Evolutionary conservation across 495 filamentous ascomycete species (phyloP).

Genomic region (Xylaria grammica): DNA sequence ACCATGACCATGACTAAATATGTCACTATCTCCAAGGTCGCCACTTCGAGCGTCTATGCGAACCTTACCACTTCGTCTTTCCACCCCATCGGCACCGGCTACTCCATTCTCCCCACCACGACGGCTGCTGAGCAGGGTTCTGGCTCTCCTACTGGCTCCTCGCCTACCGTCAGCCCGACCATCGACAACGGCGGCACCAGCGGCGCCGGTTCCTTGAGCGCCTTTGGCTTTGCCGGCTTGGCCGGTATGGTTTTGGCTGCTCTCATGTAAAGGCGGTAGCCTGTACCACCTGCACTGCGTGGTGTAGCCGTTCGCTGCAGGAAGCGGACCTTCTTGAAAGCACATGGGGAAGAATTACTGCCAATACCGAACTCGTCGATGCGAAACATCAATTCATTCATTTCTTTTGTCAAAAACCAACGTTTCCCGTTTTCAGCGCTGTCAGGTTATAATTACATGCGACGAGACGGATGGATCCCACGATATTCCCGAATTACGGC

Average conservation of each 20-base stretch:
- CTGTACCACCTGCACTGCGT: conserved; percentile 4
- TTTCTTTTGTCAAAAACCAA: conserved; percentile 51
- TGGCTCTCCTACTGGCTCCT: conserved; percentile 34
- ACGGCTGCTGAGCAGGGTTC: conserved; percentile 23
- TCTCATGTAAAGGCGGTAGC: conserved; percentile 43
- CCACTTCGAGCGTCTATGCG: conserved; percentile 33
- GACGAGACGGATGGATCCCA: conserved; percentile 31
- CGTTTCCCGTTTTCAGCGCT: conserved; percentile 30
- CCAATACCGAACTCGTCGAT: conserved; percentile 46
- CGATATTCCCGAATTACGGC: conserved; percentile 27
- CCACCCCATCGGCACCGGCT: conserved; percentile 28
- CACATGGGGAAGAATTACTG: conserved; percentile 18
- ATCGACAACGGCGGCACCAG: conserved; percentile 42
- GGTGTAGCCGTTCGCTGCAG: conserved; percentile 22
- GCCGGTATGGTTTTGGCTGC: conserved; percentile 52
- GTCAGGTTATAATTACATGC: conserved; percentile 34
- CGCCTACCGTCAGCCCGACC: conserved; percentile 34
- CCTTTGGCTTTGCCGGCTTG: conserved; percentile 47
- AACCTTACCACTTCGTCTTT: conserved; percentile 31
- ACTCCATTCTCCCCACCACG: conserved; percentile 29
- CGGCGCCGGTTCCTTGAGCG: conserved; percentile 41
- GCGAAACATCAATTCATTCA: conserved; percentile 47
- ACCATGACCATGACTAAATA: conserved; percentile 59
- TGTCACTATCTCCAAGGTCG: conserved; percentile 51
- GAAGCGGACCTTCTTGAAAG: conserved; percentile 11